These are phyloP conservation scores for Grosmannia serpens DNA, from an alignment of 2,329 filamentous ascomycete species.

Conservation along the genomic window DNA sequence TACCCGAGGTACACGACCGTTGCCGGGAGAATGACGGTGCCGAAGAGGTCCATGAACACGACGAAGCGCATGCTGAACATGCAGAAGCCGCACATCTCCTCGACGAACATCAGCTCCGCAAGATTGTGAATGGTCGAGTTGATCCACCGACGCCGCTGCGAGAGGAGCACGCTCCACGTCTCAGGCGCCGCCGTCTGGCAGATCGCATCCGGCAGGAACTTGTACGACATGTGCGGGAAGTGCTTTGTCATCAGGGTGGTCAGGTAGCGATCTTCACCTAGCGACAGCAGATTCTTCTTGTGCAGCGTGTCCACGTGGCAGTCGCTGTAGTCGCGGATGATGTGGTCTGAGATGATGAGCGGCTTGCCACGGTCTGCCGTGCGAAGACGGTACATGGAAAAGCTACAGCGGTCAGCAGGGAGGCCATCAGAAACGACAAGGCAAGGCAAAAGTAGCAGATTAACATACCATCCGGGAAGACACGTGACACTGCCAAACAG, in stretches of 20 bases:
- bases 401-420: constrained; percentile 43
- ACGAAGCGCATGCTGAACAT: constrained; percentile 97
- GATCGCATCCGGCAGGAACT: constrained; percentile 88
- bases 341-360: constrained; percentile 78
- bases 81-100: constrained; percentile 97
- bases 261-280: constrained; percentile 93
- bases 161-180: constrained; percentile 85
- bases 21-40: constrained; percentile 83
- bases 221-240: constrained; percentile 91
- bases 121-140: constrained; percentile 98
- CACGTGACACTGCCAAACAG: constrained; percentile 97
- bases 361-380: constrained; percentile 91
- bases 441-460: neutral
- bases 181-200: constrained; percentile 90
- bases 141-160: constrained; percentile 98
- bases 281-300: constrained; percentile 87
- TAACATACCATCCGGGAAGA: constrained; percentile 90
- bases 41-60: constrained; percentile 86
- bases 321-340: constrained; percentile 82
- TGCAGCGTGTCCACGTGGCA: constrained; percentile 89
- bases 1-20: constrained; percentile 81
- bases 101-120: constrained; percentile 76
- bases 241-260: constrained; percentile 98
- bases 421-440: neutral
- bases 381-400: constrained; percentile 95